Percentiles rank a stretch among this genome's conserved stretches.
Conservation (phyloP, 2,329 filamentous ascomycete genomes). For the Trichoderma atrobrunneum region DNA sequence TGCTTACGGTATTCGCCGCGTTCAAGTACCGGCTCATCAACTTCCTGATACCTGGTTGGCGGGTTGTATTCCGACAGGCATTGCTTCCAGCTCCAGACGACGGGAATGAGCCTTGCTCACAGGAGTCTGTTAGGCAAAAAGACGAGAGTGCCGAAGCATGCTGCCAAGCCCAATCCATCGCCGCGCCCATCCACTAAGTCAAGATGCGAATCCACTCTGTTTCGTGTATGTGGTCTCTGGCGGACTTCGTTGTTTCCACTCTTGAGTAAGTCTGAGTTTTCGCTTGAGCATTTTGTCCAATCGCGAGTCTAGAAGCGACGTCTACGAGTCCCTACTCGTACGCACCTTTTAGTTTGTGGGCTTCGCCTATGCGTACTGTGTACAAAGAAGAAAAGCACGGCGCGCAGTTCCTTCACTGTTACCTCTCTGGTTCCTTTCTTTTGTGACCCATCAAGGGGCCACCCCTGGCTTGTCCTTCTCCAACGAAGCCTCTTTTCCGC, state of each 20-base stretch:
- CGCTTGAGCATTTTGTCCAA: background rate
- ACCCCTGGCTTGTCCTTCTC: conserved; percentile 12
- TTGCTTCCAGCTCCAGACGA: background rate
- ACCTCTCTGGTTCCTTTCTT: background rate
- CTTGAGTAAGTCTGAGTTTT: background rate
- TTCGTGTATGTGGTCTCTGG: conserved; percentile 16
- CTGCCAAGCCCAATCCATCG: conserved; percentile 8
- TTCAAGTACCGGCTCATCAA: background rate
- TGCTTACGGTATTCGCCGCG: background rate
- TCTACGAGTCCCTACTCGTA: background rate
- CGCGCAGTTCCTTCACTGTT: background rate
- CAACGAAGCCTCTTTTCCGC: conserved; percentile 25
- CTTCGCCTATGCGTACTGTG: background rate
- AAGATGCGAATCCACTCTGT: conserved; percentile 15
- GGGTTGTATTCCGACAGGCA: background rate
- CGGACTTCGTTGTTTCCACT: background rate
- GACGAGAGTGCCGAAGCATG: background rate
- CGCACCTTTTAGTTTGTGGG: background rate
- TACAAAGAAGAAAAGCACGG: background rate
- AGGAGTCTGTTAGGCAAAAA: background rate
- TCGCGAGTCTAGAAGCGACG: background rate
- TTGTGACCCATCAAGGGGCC: background rate
- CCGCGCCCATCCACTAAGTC: background rate
- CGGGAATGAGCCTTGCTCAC: background rate
- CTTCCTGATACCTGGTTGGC: background rate